Conservation (phyloP, 2,329 filamentous ascomycete genomes). For the Phaeosphaeriaceae sp. region DNA sequence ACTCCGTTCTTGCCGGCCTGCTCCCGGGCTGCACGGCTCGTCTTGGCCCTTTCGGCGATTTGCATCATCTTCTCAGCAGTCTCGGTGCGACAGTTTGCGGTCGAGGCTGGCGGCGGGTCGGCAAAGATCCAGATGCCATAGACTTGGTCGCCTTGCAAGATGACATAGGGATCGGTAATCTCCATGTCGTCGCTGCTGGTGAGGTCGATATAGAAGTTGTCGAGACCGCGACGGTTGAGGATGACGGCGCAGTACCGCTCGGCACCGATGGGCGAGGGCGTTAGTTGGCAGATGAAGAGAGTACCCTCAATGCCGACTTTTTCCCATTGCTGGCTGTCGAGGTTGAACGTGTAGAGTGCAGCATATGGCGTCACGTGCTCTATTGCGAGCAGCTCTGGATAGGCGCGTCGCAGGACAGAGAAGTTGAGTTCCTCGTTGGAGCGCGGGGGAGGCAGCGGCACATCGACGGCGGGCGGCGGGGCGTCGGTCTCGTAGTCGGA, state of each 20-base stretch:
- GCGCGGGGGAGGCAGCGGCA: slow-evolving; percentile 59
- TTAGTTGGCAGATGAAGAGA: slow-evolving; percentile 80
- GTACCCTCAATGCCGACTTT: slow-evolving; percentile 86
- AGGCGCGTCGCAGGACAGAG: slow-evolving; percentile 80
- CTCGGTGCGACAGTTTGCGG: slow-evolving; percentile 58
- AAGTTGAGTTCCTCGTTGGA: slow-evolving; percentile 89
- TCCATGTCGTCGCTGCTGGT: slow-evolving; percentile 53
- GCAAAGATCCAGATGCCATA: slow-evolving; percentile 71
- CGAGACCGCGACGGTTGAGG: slow-evolving; percentile 56
- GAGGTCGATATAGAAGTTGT: slow-evolving; percentile 56
- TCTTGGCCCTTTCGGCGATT: slow-evolving; percentile 60
- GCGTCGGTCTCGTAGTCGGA: slow-evolving; percentile 63
- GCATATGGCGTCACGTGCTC: slow-evolving; percentile 83
- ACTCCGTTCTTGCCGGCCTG: slow-evolving; percentile 26
- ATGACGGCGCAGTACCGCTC: slow-evolving; percentile 55
- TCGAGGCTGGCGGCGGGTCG: slow-evolving; percentile 64
- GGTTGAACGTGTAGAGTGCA: slow-evolving; percentile 82
- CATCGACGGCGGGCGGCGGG: slow-evolving; percentile 44
- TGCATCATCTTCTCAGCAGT: slow-evolving; percentile 63
- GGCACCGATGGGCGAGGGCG: slow-evolving; percentile 41
- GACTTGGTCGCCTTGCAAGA: slow-evolving; percentile 58
- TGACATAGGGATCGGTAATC: slow-evolving; percentile 64
- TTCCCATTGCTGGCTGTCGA: slow-evolving; percentile 74
- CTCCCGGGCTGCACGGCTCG: slow-evolving; percentile 54
- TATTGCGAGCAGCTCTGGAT: slow-evolving; percentile 75